phyloP scores from a whole-genome alignment of 192 early-diverging fungal genomes.

The Coemansia sp. region DNA sequence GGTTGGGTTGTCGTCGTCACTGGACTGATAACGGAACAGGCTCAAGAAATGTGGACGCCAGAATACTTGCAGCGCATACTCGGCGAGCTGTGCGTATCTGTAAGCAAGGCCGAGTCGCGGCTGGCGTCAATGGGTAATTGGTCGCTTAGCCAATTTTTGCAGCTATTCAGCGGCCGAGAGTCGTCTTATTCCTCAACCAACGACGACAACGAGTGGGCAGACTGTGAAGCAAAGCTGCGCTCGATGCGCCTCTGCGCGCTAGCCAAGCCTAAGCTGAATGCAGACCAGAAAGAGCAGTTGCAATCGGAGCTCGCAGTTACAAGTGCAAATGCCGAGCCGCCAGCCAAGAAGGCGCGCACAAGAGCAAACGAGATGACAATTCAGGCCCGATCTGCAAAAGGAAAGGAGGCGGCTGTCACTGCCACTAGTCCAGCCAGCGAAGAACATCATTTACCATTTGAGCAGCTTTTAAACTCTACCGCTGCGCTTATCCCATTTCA shows the following conservation, averaged over 20 bases:
- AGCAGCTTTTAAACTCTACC: background rate
- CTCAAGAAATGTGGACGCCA: slow-evolving; percentile 15
- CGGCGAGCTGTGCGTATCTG: slow-evolving; percentile 7
- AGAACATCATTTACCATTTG: background rate
- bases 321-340: background rate
- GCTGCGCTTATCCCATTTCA: slow-evolving; percentile 49
- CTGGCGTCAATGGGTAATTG: slow-evolving; percentile 5
- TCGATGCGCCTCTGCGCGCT: slow-evolving; percentile 16
- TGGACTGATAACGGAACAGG: slow-evolving; percentile 17
- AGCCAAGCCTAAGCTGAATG: slow-evolving; percentile 7
- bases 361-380: background rate
- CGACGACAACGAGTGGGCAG: background rate
- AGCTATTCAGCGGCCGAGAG: slow-evolving; percentile 7
- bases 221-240: background rate
- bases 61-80: slow-evolving; percentile 13
- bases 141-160: slow-evolving; percentile 21
- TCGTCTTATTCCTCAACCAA: background rate
- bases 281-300: background rate
- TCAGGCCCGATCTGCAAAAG: background rate
- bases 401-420: background rate
- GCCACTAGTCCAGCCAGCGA: background rate
- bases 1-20: slow-evolving; percentile 33
- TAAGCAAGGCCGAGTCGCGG: slow-evolving; percentile 1
- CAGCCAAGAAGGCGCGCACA: background rate
- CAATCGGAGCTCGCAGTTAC: background rate